These are phyloP conservation scores for Annulohypoxylon nitens DNA, from an alignment of 495 filamentous ascomycete genomes.

Conservation along the genomic window DNA sequence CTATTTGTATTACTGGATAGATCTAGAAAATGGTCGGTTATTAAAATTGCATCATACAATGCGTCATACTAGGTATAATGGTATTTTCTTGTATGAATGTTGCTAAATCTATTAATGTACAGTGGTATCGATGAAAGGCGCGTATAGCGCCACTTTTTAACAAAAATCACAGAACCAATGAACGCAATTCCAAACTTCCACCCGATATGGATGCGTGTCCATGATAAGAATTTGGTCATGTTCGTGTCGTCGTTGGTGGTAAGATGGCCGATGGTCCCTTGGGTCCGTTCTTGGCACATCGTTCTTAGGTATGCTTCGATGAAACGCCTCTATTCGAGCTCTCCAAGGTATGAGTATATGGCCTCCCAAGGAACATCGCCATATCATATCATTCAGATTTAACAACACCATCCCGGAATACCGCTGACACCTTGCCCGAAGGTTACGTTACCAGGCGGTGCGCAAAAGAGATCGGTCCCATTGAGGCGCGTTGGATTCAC, in stretches of 20 bases:
- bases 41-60: background rate
- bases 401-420: slow-evolving; percentile 46
- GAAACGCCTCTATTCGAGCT: background rate
- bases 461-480: slow-evolving; percentile 28
- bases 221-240: background rate
- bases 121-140: background rate
- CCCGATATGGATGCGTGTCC: background rate
- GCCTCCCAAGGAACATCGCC: background rate
- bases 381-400: background rate
- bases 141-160: background rate
- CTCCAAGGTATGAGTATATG: background rate
- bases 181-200: slow-evolving; percentile 1
- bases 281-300: background rate
- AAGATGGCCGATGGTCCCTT: background rate
- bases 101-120: slow-evolving; percentile 2
- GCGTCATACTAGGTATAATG: background rate
- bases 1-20: background rate
- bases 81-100: background rate
- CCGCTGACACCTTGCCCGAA: slow-evolving; percentile 38
- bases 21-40: background rate
- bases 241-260: background rate
- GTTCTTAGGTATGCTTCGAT: background rate
- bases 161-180: slow-evolving; percentile 4
- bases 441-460: slow-evolving; percentile 32
- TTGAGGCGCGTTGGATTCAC: slow-evolving; percentile 32